These are phyloP conservation scores for Populus hybrid DNA, from an alignment of 441 rosid species.

Conservation along the genomic window DNA sequence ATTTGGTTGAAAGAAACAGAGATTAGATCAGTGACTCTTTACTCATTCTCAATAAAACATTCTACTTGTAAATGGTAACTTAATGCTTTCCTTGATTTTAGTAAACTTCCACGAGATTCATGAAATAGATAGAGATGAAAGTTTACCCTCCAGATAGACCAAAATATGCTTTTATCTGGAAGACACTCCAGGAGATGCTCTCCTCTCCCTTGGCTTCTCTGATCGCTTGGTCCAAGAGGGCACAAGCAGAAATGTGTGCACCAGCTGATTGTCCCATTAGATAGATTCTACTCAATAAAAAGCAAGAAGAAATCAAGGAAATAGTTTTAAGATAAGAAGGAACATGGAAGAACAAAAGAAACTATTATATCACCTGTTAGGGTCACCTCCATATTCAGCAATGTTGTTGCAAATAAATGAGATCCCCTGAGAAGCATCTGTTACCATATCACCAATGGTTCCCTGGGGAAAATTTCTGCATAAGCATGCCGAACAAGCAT, in stretches of 20 bases:
- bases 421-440: slow-evolving; percentile 75
- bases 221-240: slow-evolving; percentile 79
- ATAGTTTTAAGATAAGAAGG: slow-evolving; percentile 4
- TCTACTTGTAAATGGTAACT: neutral
- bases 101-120: neutral
- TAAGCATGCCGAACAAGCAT: slow-evolving; percentile 16
- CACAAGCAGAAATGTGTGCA: slow-evolving; percentile 91
- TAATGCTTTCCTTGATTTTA: neutral
- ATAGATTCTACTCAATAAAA: slow-evolving; percentile 57
- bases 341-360: neutral
- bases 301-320: slow-evolving; percentile 16
- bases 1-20: neutral
- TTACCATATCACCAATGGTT: slow-evolving; percentile 89
- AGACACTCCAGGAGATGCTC: slow-evolving; percentile 67
- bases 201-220: slow-evolving; percentile 63
- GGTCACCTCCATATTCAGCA: slow-evolving; percentile 86
- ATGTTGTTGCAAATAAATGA: slow-evolving; percentile 77
- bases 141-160: slow-evolving; percentile 95
- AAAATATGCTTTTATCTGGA: slow-evolving; percentile 81
- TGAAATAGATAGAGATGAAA: slow-evolving; percentile 7
- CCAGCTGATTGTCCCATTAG: slow-evolving; percentile 99
- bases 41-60: neutral
- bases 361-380: slow-evolving; percentile 47
- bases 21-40: neutral
- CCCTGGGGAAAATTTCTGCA: slow-evolving; percentile 98